Base-by-base conservation (phyloP, 2,329 filamentous ascomycete genomes). In the Fusarium pseudonygamai region DNA sequence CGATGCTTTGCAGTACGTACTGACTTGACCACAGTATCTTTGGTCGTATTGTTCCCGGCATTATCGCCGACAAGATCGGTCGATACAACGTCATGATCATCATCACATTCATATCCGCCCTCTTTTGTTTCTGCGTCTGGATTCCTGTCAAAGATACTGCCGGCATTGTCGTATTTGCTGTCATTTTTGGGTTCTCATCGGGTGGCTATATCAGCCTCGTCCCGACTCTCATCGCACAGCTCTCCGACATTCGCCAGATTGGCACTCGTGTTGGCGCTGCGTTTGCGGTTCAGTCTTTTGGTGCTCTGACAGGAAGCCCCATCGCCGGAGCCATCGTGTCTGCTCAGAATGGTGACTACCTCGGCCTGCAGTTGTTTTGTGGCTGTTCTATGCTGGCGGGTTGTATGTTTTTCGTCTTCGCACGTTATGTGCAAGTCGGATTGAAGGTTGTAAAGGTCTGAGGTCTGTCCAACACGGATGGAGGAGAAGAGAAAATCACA, bases 161-260 rank as follows among this genome's bases (percentile, higher is more conserved):
- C 1, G 86, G 88, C 3, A 88, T 91, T 65, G 86, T 93, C 56
- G 84, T 90, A 40, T 94, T 93, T 79, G 86, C 88, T 18, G 84
- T 87, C n/a, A 80, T 93, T 12, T 94, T 92, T 73, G 93, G 92
- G 24, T 93, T 94, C 78, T 87, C 87, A 20, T 91, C 89, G 0
- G 93, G 92, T 18, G 88, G 89, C 6, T 92, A 91, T 75, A 88
- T 93, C 40, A 88, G 88, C 1, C 82, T 94, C 24, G 84, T 85
- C 0, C 90, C 92, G 0, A 87, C 91, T 0, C 83, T 93, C 20
- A 84, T 95, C 28, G 91, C 91, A 4, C 91, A 94, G 76, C 92
- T 94, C 69, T 91, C 89, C 4, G 91, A 93, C 50, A 87, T 93
- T 42, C 85, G 88, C 26, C 87, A 93, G 79, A 91, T 95, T 39